Conservation (phyloP, 176 grass and related monocot genomes). For the Eleusine indica region DNA sequence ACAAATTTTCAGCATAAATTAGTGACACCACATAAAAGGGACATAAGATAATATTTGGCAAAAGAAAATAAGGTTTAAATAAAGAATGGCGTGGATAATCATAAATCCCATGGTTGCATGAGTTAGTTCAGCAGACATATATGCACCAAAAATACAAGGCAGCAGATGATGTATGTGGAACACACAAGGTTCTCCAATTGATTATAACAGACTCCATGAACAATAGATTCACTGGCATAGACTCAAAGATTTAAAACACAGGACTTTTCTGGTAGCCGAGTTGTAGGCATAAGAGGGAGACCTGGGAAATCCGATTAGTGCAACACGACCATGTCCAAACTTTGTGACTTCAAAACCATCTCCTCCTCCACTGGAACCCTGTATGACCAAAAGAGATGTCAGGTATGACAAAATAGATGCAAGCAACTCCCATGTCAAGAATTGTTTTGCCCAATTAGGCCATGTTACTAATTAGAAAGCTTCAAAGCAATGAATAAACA, state of each 20-base stretch:
- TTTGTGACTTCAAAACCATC: constrained; percentile 99
- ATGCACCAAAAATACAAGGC: constrained; percentile 31
- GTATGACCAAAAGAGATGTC: constrained; percentile 32
- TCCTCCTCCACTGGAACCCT: constrained; percentile 90
- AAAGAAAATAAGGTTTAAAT: background rate
- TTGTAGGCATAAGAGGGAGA: constrained; percentile 40
- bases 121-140: constrained; percentile 29
- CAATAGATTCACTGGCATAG: background rate
- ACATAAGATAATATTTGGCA: constrained; percentile 13
- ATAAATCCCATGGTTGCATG: background rate
- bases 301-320: constrained; percentile 98
- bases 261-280: background rate
- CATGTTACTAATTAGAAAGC: constrained; percentile 1
- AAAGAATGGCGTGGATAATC: constrained; percentile 1
- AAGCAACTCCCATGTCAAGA: background rate
- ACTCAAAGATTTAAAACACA: constrained; percentile 2
- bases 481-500: background rate
- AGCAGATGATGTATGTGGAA: background rate
- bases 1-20: constrained; percentile 16
- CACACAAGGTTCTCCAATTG: constrained; percentile 8
- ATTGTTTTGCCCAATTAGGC: background rate
- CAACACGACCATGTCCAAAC: constrained; percentile 97
- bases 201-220: constrained; percentile 12
- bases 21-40: constrained; percentile 12
- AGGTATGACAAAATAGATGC: constrained; percentile 1